Percentiles rank a stretch among this genome's conserved stretches.
Evolutionary conservation across 1,139 yeast genomes (phyloP).

Genomic region (Hansenula lynferdii): DNA sequence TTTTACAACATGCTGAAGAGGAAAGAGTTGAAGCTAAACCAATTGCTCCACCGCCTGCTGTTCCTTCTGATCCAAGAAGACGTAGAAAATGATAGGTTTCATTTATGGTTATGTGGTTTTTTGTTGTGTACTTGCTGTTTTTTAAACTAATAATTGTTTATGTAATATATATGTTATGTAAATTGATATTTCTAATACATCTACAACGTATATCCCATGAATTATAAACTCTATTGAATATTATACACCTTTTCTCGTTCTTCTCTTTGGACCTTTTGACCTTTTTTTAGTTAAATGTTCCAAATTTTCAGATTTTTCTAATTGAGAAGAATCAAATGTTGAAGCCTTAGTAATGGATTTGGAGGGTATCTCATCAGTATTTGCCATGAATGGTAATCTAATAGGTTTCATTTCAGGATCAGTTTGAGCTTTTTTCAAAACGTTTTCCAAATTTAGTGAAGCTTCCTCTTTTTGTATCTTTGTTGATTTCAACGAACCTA

Average conservation of each 20-base stretch:
- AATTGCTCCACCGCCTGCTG: background rate
- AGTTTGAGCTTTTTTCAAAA: slow-evolving; percentile 20
- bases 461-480: slow-evolving; percentile 9
- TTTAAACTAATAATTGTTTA: no score
- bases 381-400: slow-evolving; percentile 1
- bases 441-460: slow-evolving; percentile 6
- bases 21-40: background rate
- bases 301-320: slow-evolving; percentile 27
- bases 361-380: background rate
- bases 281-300: slow-evolving; percentile 59
- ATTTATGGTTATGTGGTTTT: no score
- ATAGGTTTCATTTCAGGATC: slow-evolving; percentile 14
- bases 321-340: slow-evolving; percentile 25
- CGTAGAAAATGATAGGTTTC: background rate
- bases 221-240: no score
- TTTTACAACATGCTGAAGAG: background rate
- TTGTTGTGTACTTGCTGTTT: no score
- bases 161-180: no score
- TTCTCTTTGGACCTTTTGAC: slow-evolving; percentile 71
- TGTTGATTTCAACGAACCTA: slow-evolving; percentile 6
- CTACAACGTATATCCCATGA: no score
- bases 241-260: slow-evolving; percentile 19
- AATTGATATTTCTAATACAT: no score
- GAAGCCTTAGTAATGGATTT: slow-evolving; percentile 23
- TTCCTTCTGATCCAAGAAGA: slow-evolving; percentile 8